Evolutionary conservation across 108 stramenopile species (phyloP), one percentile per base, ranked within the genome.

Genomic region (Discostella pseudostelligera): DNA sequence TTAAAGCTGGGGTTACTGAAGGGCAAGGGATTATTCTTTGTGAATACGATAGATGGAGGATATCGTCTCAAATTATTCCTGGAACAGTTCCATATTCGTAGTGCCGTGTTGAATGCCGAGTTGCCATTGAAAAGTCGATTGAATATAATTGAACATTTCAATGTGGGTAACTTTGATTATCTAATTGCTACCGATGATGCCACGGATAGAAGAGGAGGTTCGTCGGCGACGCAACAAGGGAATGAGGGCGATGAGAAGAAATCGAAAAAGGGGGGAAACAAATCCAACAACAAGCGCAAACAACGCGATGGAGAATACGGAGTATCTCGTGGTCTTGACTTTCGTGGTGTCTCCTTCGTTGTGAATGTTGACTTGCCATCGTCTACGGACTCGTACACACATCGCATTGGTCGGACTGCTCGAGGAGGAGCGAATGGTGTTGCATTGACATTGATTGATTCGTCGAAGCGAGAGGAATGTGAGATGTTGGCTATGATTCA

Each of bases 121-220:
- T 75, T 99, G 7, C 97, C 99, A 12, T 75, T 96, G 50, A 90
- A 86, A 68, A 92, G 93, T 71, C 87, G 99, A 24, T 61, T 92
- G 46, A 95, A 96, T 81, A 96, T 97, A 55, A 86, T 98, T 50
- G 93, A 97, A 74, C 92, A 97, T 59, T 99, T 90, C 80, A 97
- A 99, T 70, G 87, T 95, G 36, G 99, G 97, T n/a, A 93, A 97
- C 61, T 99, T 98, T 76, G 98, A 99, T 56, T 97, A 95, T 69
- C 79, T 99, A 47, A 97, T 99, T 66, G 96, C 96, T 3, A 99
- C 98, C 4, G 97, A 98, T 55, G 85, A 85, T 63, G 86, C 87
- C 64, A 86, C 92, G 1, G 90, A 84, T 68, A 59, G 49, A 44
- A 65, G 46, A 39, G 44, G 50, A n/a, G n/a, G n/a, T n/a, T n/a